Evolutionary conservation across 345 rosid genomes (phyloP).

Genomic region (Arabis hirsuta): DNA sequence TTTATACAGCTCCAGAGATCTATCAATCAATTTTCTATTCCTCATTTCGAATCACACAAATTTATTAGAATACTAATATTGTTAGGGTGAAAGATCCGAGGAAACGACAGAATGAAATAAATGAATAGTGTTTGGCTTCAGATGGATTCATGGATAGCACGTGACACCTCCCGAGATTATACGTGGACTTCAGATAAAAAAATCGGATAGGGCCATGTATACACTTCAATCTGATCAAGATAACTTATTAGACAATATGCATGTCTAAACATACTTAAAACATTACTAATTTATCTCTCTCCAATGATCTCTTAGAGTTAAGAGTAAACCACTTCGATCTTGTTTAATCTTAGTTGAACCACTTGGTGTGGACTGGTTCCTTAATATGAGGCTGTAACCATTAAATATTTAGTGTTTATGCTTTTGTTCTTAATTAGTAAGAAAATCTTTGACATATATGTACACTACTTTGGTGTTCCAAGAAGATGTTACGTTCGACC

Average conservation of each 20-base stretch:
- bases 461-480: not conserved
- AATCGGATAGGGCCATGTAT: not conserved
- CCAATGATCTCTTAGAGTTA: not conserved
- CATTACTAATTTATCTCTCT: not conserved
- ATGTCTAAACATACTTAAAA: not conserved
- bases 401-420: not conserved
- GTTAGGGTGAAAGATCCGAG: not conserved
- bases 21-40: constrained; percentile 1
- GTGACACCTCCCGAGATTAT: not conserved
- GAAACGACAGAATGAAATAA: constrained; percentile 5
- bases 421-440: not conserved
- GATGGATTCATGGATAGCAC: not conserved
- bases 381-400: no score
- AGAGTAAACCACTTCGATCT: not conserved
- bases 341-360: not conserved
- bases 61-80: constrained; percentile 7
- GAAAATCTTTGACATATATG: constrained; percentile 1
- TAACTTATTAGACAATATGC: not conserved
- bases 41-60: not conserved
- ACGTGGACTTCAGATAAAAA: not conserved
- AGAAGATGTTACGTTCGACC: constrained; percentile 4
- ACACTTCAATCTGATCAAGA: not conserved
- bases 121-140: constrained; percentile 3
- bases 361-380: no score
- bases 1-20: not conserved